A percentile compares a stretch with the other conserved stretches of the same genome.
These are phyloP conservation scores for Pichiaceae sp. DNA, from an alignment of 1,139 yeast genomes.

Conservation along the genomic window DNA sequence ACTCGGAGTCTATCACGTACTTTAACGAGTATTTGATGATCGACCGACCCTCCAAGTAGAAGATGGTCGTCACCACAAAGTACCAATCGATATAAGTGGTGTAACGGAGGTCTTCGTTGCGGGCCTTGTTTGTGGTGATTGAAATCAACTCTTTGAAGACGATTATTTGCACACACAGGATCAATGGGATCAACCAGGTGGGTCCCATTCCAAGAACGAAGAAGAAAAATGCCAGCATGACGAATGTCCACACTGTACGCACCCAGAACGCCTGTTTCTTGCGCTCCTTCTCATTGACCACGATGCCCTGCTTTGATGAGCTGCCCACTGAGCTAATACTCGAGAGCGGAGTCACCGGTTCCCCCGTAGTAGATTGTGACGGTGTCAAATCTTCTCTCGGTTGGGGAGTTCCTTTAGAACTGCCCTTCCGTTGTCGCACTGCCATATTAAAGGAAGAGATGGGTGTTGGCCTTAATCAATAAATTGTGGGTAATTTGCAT, in stretches of 20 bases:
- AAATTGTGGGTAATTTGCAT: no score
- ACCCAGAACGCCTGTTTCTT: slow-evolving; percentile 79
- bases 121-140: slow-evolving; percentile 74
- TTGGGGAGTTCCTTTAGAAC: neutral
- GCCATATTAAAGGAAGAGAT: no score
- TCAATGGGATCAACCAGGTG: slow-evolving; percentile 64
- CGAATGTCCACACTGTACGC: slow-evolving; percentile 90
- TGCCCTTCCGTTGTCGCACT: neutral
- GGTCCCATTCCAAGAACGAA: slow-evolving; percentile 80
- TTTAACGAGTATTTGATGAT: slow-evolving; percentile 55
- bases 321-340: neutral
- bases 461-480: no score
- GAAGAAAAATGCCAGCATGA: slow-evolving; percentile 77
- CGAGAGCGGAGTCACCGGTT: neutral
- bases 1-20: slow-evolving; percentile 33
- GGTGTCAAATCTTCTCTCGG: neutral
- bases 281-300: slow-evolving; percentile 41
- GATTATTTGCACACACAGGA: slow-evolving; percentile 66
- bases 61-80: slow-evolving; percentile 69
- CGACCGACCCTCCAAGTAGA: slow-evolving; percentile 83
- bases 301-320: slow-evolving; percentile 1
- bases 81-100: slow-evolving; percentile 90
- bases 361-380: no score
- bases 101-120: slow-evolving; percentile 61
- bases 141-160: slow-evolving; percentile 89